Percentiles rank a stretch among this genome's conserved stretches.
Conservation (phyloP, 2,329 filamentous ascomycete species). For the Fusarium continuum region DNA sequence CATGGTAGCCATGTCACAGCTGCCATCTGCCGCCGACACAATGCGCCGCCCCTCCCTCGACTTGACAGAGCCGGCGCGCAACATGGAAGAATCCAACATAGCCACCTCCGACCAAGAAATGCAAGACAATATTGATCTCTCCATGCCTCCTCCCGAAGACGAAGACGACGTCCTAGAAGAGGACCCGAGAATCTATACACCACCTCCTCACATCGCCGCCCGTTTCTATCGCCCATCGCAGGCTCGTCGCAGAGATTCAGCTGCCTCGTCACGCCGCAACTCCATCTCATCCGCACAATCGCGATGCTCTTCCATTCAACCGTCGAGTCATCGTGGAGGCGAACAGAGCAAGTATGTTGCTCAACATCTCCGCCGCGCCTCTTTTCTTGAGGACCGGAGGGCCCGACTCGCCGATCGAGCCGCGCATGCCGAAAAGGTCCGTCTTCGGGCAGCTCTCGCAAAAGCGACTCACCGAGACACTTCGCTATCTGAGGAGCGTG, state of each 20-base stretch:
- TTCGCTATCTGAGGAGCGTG: conserved; percentile 76
- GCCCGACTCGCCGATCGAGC: conserved; percentile 82
- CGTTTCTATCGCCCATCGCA: conserved; percentile 77
- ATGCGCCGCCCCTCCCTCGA: conserved; percentile 57
- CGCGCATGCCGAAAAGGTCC: conserved; percentile 84
- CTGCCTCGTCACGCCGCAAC: conserved; percentile 80
- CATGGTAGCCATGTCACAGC: conserved; percentile 24
- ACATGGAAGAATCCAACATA: conserved; percentile 49
- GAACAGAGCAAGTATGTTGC: conserved; percentile 80
- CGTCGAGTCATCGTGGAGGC: conserved; percentile 58
- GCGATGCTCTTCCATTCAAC: conserved; percentile 68
- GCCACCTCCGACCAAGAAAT: conserved; percentile 45
- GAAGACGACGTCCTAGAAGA: conserved; percentile 47
- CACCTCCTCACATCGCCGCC: conserved; percentile 79
- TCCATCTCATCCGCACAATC: conserved; percentile 81
- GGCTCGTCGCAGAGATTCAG: conserved; percentile 76
- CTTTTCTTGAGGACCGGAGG: conserved; percentile 82
- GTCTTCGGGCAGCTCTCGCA: conserved; percentile 76
- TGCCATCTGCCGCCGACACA: conserved; percentile 39
- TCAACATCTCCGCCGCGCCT: conserved; percentile 80
- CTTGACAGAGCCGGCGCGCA: conserved; percentile 54
- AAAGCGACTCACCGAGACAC: conserved; percentile 74
- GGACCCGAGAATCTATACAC: conserved; percentile 59
- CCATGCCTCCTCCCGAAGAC: conserved; percentile 52
- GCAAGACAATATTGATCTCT: conserved; percentile 49